A percentile compares a stretch with the other conserved stretches of the same genome.
phyloP scores from a whole-genome alignment of 169 alveolate genomes.

The Cytauxzoon felis region DNA sequence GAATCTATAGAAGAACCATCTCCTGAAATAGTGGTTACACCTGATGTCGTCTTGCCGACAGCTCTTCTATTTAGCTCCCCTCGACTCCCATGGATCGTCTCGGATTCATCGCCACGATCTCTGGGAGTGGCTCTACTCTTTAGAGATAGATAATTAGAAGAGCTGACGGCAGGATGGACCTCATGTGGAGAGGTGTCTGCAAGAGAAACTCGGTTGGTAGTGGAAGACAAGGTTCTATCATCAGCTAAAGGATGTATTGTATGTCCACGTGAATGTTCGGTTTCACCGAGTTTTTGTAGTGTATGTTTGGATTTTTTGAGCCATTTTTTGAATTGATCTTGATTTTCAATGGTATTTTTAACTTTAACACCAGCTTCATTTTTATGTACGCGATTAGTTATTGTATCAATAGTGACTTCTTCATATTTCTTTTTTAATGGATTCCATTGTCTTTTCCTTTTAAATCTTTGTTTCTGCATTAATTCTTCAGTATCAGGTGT shows the following conservation, averaged over 20 bases:
- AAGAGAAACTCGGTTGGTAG: neutral
- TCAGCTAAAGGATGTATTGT: too few relatives aligned
- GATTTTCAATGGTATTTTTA: slow-evolving; percentile 18
- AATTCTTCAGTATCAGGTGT: slow-evolving; percentile 58
- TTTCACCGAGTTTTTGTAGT: slow-evolving; percentile 59
- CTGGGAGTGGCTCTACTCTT: too few relatives aligned
- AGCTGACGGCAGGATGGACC: too few relatives aligned
- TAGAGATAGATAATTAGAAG: too few relatives aligned
- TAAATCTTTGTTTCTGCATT: slow-evolving; percentile 41
- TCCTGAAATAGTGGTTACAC: too few relatives aligned
- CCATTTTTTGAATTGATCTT: slow-evolving; percentile 58
- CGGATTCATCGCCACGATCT: too few relatives aligned
- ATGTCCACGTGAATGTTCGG: slow-evolving; percentile 23
- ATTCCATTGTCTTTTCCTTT: slow-evolving; percentile 58
- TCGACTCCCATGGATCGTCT: too few relatives aligned
- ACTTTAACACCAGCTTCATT: slow-evolving; percentile 29
- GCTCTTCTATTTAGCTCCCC: too few relatives aligned
- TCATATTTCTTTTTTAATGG: slow-evolving; percentile 54
- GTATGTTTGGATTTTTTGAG: slow-evolving; percentile 42
- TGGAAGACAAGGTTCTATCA: neutral
- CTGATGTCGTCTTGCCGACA: too few relatives aligned
- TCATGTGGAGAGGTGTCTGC: too few relatives aligned
- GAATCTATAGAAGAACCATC: too few relatives aligned
- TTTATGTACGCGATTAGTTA: slow-evolving; percentile 41
- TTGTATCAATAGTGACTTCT: slow-evolving; percentile 50